phyloP scores from a whole-genome alignment of 352 stramenopile genomes.

The Globisporangium yorkense region DNA sequence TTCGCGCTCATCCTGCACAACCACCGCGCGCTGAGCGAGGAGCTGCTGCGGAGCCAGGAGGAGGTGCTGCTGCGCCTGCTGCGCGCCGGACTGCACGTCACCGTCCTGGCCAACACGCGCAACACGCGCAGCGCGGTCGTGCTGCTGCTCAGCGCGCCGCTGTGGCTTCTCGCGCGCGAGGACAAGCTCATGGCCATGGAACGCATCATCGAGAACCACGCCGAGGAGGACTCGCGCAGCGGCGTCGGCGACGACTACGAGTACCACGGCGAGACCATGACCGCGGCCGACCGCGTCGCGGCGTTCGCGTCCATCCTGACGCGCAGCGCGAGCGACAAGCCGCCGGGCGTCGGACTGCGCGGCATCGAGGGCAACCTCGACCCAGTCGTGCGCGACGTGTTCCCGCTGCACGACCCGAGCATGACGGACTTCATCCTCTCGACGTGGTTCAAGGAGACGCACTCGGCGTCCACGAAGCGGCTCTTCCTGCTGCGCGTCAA shows the following conservation, averaged over 20 bases:
- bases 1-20: conserved; percentile 53
- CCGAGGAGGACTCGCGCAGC: conserved; percentile 37
- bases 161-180: conserved; percentile 50
- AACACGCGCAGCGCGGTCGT: conserved; percentile 35
- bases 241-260: conserved; percentile 48
- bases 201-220: conserved; percentile 50
- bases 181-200: conserved; percentile 66
- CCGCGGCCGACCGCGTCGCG: conserved; percentile 35
- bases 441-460: conserved; percentile 43
- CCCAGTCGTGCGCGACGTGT: conserved; percentile 40
- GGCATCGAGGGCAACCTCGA: conserved; percentile 54
- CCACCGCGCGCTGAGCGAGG: conserved; percentile 14
- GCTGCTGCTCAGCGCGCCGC: conserved; percentile 44
- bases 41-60: conserved; percentile 26
- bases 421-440: conserved; percentile 61
- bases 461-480: conserved; percentile 30
- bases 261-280: conserved; percentile 50
- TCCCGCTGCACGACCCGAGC: conserved; percentile 54
- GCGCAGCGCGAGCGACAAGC: conserved; percentile 31
- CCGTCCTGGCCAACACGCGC: conserved; percentile 49
- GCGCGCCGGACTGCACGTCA: conserved; percentile 41
- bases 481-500: conserved; percentile 54
- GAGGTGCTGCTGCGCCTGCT: conserved; percentile 33
- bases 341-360: conserved; percentile 35
- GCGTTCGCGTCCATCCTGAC: conserved; percentile 56